A percentile compares a stretch with the other conserved stretches of the same genome.
Conservation (phyloP, 1,139 yeast genomes). For the Yamadazyma pseudoaaseri region DNA sequence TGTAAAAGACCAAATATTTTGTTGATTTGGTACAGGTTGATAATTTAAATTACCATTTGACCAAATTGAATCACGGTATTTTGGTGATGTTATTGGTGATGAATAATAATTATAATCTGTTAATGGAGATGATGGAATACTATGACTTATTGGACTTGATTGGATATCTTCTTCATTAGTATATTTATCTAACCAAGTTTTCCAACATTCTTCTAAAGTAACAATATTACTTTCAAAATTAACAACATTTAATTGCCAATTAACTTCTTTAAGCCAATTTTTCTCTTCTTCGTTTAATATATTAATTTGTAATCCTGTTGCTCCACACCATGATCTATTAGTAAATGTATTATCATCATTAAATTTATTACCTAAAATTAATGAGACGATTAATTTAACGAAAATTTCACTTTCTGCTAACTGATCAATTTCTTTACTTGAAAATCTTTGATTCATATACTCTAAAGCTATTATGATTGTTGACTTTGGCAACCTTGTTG, state of each 20-base stretch:
- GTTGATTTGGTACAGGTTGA: constrained; percentile 3
- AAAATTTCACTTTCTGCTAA: constrained; percentile 49
- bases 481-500: constrained; percentile 86
- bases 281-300: constrained; percentile 68
- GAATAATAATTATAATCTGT: constrained; percentile 15
- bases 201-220: constrained; percentile 49
- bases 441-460: constrained; percentile 56
- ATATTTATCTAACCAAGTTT: constrained; percentile 44
- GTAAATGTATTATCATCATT: constrained; percentile 97
- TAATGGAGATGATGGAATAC: constrained; percentile 23
- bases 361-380: constrained; percentile 87
- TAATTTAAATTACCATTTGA: constrained; percentile 6
- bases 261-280: constrained; percentile 61
- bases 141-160: constrained; percentile 8
- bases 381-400: constrained; percentile 62
- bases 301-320: constrained; percentile 71
- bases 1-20: constrained; percentile 22
- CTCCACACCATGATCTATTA: constrained; percentile 93
- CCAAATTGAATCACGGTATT: constrained; percentile 28
- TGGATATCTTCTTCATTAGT: constrained; percentile 8
- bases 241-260: constrained; percentile 50
- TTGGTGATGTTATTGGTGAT: constrained; percentile 19
- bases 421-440: constrained; percentile 25
- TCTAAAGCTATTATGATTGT: constrained; percentile 79
- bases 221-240: constrained; percentile 39